Evolutionary conservation across 192 early-diverging fungal species (phyloP), one percentile per base, ranked within the genome.

Genomic region (Linderina pennispora): DNA sequence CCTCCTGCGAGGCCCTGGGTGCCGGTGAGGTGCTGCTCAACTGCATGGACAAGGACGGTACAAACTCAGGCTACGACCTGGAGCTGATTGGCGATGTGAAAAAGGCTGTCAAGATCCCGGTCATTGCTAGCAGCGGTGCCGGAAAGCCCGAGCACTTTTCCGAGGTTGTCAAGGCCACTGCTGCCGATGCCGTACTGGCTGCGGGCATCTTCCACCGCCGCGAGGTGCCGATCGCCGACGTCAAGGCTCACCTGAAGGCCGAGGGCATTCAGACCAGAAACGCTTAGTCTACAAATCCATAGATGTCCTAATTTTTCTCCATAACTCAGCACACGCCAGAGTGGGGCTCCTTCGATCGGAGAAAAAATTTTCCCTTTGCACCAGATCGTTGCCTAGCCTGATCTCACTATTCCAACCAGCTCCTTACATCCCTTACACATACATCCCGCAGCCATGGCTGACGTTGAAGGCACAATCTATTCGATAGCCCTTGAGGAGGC

Each of bases 21-120:
- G 94, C 94, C 0, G 97, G 97, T 6, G 97, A 99, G 65, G 88
- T 99, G 34, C 66, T 98, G 59, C 78, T 97, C 42, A 99, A 99
- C 65, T 96, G 95, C 65, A 99, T 99, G 91, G 95, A 99, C 66
- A 81, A 86, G 59, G 97, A 99, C 61, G 97, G 97, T 3, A 98
- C 90, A 17, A 99, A 98, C 62, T 85, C 89, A 38, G 97, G 97
- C 13, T 99, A 88, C 53, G 97, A 99, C 41, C 58, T 91, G 15
- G 90, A 87, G 42, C 67, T 99, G 9, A 74, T 98, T 38, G 55
- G 71, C 7, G 80, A 85, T 39, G 87, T 92, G 22, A 94, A 89
- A 58, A 47, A 73, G 1, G 81, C 80, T 0, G 87, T 98, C 21
- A 50, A 54, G 3, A 99, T 99, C 43, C 97, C 97, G 1, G 95